A percentile compares a stretch with the other conserved stretches of the same genome.
Evolutionary conservation across 768 basidiomycete genomes (phyloP).

Genomic region (Vishniacozyma victoriae): DNA sequence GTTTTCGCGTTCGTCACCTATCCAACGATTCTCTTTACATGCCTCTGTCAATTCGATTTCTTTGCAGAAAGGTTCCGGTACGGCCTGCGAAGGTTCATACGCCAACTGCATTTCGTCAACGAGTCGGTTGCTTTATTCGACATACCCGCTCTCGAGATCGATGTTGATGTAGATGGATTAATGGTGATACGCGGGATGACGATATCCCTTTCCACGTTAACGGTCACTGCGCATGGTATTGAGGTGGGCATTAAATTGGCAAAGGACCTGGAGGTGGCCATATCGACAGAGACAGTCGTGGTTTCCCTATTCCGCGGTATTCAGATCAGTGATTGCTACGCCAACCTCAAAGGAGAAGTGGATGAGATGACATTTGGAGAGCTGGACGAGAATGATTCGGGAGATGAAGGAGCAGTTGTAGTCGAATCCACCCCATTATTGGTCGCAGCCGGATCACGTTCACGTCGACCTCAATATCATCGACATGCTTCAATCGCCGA

Average conservation of each 20-base stretch:
- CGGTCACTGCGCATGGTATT: slow-evolving; percentile 13
- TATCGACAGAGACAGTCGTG: slow-evolving; percentile 9
- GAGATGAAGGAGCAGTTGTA: slow-evolving; percentile 17
- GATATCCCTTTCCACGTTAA: slow-evolving; percentile 12
- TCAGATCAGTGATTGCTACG: slow-evolving; percentile 16
- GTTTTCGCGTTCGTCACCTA: slow-evolving; percentile 3
- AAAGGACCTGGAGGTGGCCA: slow-evolving; percentile 18
- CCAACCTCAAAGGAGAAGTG: slow-evolving; percentile 14
- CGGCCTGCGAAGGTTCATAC: slow-evolving; percentile 6
- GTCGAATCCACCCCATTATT: slow-evolving; percentile 14
- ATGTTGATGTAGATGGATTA: slow-evolving; percentile 21
- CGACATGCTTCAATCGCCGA: slow-evolving; percentile 2
- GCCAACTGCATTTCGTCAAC: slow-evolving; percentile 12
- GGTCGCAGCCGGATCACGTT: slow-evolving; percentile 7
- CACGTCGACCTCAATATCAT: too few species aligned
- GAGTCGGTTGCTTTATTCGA: slow-evolving; percentile 17
- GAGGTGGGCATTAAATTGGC: slow-evolving; percentile 21
- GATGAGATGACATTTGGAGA: slow-evolving; percentile 19
- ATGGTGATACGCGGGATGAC: slow-evolving; percentile 18
- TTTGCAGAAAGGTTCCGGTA: slow-evolving; percentile 1
- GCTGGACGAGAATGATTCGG: slow-evolving; percentile 2
- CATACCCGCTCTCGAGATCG: slow-evolving; percentile 19
- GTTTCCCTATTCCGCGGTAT: slow-evolving; percentile 8
- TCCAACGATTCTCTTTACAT: slow-evolving; percentile 11
- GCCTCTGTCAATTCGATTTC: slow-evolving; percentile 11